A percentile compares a stretch with the other conserved stretches of the same genome.
phyloP scores from a whole-genome alignment of 768 basidiomycete species.

The Podaxis sp. region DNA sequence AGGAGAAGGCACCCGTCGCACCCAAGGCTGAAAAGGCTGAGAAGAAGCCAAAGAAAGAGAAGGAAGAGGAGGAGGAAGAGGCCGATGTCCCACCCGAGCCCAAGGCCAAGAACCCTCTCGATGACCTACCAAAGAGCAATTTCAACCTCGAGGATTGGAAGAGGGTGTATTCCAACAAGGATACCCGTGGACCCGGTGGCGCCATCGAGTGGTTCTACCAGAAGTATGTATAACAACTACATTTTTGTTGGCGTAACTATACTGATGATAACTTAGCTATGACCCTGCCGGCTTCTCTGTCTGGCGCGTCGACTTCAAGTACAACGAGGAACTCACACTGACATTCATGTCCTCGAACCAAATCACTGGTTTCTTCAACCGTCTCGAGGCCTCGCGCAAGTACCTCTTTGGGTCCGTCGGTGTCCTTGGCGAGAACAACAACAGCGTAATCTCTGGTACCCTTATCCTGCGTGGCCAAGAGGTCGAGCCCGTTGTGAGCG shows the following conservation, averaged over 20 bases:
- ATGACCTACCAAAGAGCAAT: slow-evolving; percentile 82
- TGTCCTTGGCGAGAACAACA: slow-evolving; percentile 80
- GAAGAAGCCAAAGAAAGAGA: slow-evolving; percentile 63
- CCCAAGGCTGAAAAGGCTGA: slow-evolving; percentile 65
- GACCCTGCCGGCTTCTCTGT: slow-evolving; percentile 88
- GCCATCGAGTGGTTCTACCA: slow-evolving; percentile 96
- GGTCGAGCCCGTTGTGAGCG: slow-evolving; percentile 64
- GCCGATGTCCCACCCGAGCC: slow-evolving; percentile 74
- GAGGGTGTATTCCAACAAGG: slow-evolving; percentile 95
- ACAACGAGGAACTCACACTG: slow-evolving; percentile 89
- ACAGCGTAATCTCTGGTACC: slow-evolving; percentile 79
- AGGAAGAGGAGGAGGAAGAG: slow-evolving; percentile 67
- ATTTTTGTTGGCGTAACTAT: background rate
- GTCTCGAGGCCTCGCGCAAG: slow-evolving; percentile 95
- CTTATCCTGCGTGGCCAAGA: slow-evolving; percentile 85
- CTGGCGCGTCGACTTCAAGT: slow-evolving; percentile 96
- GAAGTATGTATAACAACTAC: slow-evolving; percentile 56
- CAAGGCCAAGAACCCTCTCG: slow-evolving; percentile 93
- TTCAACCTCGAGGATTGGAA: slow-evolving; percentile 98
- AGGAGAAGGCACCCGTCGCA: slow-evolving; percentile 55
- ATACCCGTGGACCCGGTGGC: slow-evolving; percentile 83
- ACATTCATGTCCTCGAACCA: slow-evolving; percentile 95
- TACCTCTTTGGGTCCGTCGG: slow-evolving; percentile 93
- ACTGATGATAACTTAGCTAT: slow-evolving; percentile 48
- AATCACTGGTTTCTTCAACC: slow-evolving; percentile 95